Base-by-base conservation (phyloP, 1,284 basidiomycete species). In the Tilletia indica region DNA sequence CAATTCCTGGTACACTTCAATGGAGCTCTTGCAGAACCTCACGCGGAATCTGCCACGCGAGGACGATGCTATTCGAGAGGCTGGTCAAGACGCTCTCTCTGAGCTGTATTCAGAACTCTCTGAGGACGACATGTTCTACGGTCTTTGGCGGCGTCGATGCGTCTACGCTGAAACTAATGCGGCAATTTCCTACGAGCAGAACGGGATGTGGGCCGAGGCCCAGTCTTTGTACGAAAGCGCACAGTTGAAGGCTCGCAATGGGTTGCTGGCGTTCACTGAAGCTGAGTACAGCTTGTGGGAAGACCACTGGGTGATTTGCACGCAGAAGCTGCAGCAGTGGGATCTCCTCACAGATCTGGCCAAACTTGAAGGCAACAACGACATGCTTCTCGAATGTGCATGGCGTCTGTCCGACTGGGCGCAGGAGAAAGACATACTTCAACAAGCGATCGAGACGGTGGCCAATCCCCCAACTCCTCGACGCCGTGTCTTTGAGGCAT, bases 261-360 rank as follows among this genome's bases (percentile, higher is more conserved):
- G 93, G 4, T 86, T 89, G 14, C 90, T 98, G 66, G 91, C 94
- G 0, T 99, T 97, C 86, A 92, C 92, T 47, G 97, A 99, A 85
- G 89, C 92, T 5, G 97, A 99, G 85, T 99, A 97, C 85, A 94
- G 93, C 80, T 87, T 99, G 21, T 99, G 97, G 97, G 97, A 99
- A 85, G 97, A 99, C 83, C 97, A 99, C 85, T 99, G 97, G 97
- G 93, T 99, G 74, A 87, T 97, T 19, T 90, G 95, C 3, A 92
- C 94, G 0, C 93, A 97, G 85, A 99, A 99, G 86, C 87, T 99
- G 36, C 97, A 99, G 84, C 81, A 98, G 80, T 99, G 97, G 97
- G 97, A 99, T 73, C 89, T 93, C 49, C 88, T 99, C 19, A 80
- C 81, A 12, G 76, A 77, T 45, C 89, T 99, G n/a, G 94, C 94